Conservation (phyloP, 2,329 filamentous ascomycete species). For the Aspergillus ibericus region DNA sequence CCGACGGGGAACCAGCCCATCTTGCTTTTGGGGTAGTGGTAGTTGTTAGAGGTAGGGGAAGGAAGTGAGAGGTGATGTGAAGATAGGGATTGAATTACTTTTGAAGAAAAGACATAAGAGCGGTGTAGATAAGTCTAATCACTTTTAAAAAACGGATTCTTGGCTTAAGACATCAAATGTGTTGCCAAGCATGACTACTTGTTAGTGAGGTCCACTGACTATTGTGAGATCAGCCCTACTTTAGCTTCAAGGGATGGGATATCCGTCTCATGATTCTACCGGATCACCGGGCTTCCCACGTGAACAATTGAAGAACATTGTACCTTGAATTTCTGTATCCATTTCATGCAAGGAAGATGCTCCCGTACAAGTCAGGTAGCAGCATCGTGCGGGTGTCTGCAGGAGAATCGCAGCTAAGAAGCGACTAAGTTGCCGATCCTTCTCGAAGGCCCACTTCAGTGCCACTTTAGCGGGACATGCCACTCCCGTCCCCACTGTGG, state of each 20-base stretch:
- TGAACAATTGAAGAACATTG: background rate
- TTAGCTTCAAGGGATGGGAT: background rate
- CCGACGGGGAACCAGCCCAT: slow-evolving; percentile 9
- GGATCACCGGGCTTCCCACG: background rate
- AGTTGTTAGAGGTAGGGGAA: background rate
- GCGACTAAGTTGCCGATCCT: background rate
- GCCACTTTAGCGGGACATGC: background rate
- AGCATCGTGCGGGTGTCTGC: background rate
- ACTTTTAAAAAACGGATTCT: background rate
- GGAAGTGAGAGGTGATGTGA: background rate
- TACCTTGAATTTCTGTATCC: background rate
- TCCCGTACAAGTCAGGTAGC: background rate
- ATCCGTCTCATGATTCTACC: background rate
- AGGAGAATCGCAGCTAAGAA: background rate
- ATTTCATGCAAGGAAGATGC: background rate
- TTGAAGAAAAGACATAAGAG: background rate
- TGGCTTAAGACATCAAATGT: background rate
- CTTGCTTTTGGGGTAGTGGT: background rate
- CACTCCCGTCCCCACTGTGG: background rate
- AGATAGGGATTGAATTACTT: too few species aligned
- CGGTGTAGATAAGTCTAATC: background rate
- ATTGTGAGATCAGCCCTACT: slow-evolving; percentile 1
- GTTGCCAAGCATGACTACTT: background rate
- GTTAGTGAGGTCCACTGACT: background rate
- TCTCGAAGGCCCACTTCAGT: background rate